Evolutionary conservation across 2,329 filamentous ascomycete genomes (phyloP), one percentile per base, ranked within the genome.

Genomic region (Alternaria alternata): DNA sequence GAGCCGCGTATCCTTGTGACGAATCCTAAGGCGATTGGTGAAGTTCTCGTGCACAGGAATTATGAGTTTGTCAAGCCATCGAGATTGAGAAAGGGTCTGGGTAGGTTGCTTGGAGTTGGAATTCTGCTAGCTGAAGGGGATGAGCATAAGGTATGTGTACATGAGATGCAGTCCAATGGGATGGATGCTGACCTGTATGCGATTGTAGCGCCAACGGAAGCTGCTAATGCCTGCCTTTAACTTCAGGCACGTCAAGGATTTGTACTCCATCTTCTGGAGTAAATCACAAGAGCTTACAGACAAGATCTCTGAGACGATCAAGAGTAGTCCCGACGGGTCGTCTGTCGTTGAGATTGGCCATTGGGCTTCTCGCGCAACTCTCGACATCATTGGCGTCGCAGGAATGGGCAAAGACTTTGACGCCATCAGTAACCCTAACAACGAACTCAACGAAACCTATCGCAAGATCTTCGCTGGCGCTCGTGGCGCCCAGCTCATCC

Each of bases 51-150:
- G 3, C 80, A 80, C 36, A 81, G 82, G 62, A 84, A 80, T 53
- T 85, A 85, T 64, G 81, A 84, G 14, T 84, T 85, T 66, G 71
- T 83, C 60, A 85, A 84, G 70, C 83, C 83, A 0, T 55, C 54
- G 9, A 75, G 79, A 4, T 62, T 84, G n/a, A 73, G 86, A 34
- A 78, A 79, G 43, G 83, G 84, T 1, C 80, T 94, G 4, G 86
- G 85, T 5, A 83, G 87, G 22, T 82, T 93, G 26, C 82, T 94
- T 12, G 90, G 92, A 9, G 80, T 89, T 12, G 91, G 91, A 9
- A 81, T 94, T 14, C 79, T 97, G 38, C 81, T 97, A 11, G 91
- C 92, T 2, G 94, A 97, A 78, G 94, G 94, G n/a, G 91, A 96
- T 12, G 91, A 94, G 71, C 94, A 97, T 78, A 95, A 91, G 80